A percentile compares a stretch with the other conserved stretches of the same genome.
Evolutionary conservation across 192 early-diverging fungal species (phyloP).

Genomic region (Dissophora ornata): DNA sequence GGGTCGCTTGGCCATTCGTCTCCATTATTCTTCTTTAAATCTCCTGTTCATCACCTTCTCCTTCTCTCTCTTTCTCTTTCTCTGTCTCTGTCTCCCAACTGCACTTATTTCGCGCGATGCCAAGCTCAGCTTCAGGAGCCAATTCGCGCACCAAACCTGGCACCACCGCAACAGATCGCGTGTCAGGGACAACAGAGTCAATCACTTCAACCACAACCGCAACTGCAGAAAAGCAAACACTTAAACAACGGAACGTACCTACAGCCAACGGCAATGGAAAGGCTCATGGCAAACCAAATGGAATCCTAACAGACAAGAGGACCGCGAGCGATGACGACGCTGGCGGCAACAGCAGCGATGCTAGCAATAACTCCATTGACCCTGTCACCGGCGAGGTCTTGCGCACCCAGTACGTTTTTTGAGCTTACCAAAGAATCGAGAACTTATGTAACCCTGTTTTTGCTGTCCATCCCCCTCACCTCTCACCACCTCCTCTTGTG

Average conservation of each 20-base stretch:
- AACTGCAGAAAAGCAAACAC: conserved; percentile 12
- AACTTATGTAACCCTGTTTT: too few species aligned
- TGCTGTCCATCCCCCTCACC: too few species aligned
- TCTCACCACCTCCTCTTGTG: too few species aligned
- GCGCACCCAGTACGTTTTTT: conserved; percentile 2
- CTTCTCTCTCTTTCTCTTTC: neutral
- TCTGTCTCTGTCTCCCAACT: neutral
- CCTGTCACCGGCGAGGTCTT: conserved; percentile 6
- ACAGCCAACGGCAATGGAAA: conserved; percentile 9
- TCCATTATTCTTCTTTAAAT: too few species aligned
- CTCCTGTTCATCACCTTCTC: neutral
- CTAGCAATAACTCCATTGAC: conserved; percentile 2
- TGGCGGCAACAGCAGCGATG: conserved; percentile 6
- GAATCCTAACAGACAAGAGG: conserved; percentile 14
- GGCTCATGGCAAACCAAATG: conserved; percentile 9
- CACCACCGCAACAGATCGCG: neutral
- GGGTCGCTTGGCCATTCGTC: too few species aligned
- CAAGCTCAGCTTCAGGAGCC: conserved; percentile 11
- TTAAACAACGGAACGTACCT: conserved; percentile 3
- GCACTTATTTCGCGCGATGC: too few species aligned
- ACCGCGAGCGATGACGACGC: conserved; percentile 7
- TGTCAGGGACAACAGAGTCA: conserved; percentile 7
- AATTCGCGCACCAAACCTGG: conserved; percentile 7
- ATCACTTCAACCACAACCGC: conserved; percentile 15
- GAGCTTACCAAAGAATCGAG: too few species aligned